Evolutionary conservation across 805 yeast genomes (phyloP), one percentile per base, ranked within the genome.

Genomic region (Ogataea neopini): DNA sequence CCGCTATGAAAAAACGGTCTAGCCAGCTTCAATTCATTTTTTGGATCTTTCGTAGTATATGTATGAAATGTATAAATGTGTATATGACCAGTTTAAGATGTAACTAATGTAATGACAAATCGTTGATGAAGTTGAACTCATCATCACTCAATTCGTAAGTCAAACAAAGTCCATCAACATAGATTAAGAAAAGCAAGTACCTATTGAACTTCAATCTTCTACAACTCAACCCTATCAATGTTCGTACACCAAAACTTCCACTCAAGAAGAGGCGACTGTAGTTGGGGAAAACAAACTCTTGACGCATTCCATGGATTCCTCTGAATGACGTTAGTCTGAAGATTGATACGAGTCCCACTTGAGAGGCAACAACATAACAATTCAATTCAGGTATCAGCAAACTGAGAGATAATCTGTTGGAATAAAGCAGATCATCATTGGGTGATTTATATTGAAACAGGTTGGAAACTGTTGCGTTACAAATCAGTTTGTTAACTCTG

Each of bases 401-500:
- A 2, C 57, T 45, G 9, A 69, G 37, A 8, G 68, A 66, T 5
- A 67, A 44, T 23, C 73, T 49, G 43, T 65, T 58, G 1, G 63
- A 60, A 33, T 50, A 50, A 6, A 50, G 38, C 30, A 58, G 57
- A 17, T 71, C 77, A 11, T 71, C 75, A 44, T 63, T 64, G 20
- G 58, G 57, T 6, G 76, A 72, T 18, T 45, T 54, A 44, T 51
- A 59, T 14, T 50, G 54, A 54, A 77, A 79, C 1, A 78, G 58
- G 18, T 68, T 60, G 3, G 70, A 61, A 1, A 80, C 73, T 1
- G 79, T 70, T 4, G 79, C 71, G 52, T 70, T 74, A 56, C 83
- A 78, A 29, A 75, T 68, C 18, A 81, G 63, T 9, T 71, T 67
- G 42, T 75, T 74, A 0, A 68, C 67, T 20, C 74, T 64, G 52